These are phyloP conservation scores for Starmerella gropengiesseri DNA, from an alignment of 805 yeast genomes.

Conservation along the genomic window DNA sequence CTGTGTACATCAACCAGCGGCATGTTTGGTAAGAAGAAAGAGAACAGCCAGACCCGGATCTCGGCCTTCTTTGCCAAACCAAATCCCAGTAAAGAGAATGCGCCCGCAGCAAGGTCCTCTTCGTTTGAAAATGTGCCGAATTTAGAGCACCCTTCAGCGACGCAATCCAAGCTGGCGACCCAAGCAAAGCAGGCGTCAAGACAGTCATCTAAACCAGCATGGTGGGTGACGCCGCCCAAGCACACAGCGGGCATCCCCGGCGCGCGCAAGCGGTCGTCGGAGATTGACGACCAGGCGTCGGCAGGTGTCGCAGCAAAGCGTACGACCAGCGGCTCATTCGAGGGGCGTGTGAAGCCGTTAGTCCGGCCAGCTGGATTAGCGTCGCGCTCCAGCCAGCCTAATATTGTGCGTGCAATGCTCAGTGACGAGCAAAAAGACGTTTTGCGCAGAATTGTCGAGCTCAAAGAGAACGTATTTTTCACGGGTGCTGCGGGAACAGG, in stretches of 20 bases:
- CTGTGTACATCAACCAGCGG: no score
- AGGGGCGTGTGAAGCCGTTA: conserved; percentile 15
- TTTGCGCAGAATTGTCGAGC: conserved; percentile 47
- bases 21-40: conserved; percentile 2
- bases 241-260: conserved; percentile 11
- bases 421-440: conserved; percentile 41
- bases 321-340: conserved; percentile 9
- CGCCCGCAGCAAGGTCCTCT: not conserved
- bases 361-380: conserved; percentile 19
- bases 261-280: conserved; percentile 11
- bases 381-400: conserved; percentile 10
- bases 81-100: conserved; percentile 4
- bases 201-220: conserved; percentile 5
- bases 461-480: conserved; percentile 60
- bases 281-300: no score
- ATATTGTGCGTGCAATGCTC: conserved; percentile 13
- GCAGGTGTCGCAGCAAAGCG: conserved; percentile 4
- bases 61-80: conserved; percentile 1
- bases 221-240: conserved; percentile 19
- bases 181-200: not conserved
- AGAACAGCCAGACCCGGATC: not conserved
- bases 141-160: no score
- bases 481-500: conserved; percentile 99
- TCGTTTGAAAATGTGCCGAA: no score
- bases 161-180: no score